Conservation (phyloP, 192 early-diverging fungal species). For the Coemansia sp. region DNA sequence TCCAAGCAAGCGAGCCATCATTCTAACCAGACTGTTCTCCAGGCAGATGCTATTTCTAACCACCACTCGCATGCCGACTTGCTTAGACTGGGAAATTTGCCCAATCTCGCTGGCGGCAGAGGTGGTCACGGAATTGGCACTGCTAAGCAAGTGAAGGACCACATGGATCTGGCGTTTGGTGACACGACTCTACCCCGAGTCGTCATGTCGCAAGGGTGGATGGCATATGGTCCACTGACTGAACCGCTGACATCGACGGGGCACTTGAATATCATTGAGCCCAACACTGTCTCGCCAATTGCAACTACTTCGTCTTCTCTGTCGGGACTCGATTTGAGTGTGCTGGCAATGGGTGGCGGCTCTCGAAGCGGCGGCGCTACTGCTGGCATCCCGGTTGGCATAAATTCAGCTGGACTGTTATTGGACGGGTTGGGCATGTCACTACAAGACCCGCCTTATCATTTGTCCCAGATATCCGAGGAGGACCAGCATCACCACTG, state of each 20-base stretch:
- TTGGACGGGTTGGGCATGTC: slow-evolving; percentile 4
- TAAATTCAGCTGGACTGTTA: neutral
- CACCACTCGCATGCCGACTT: neutral
- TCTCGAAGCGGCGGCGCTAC: slow-evolving; percentile 3
- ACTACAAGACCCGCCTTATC: neutral
- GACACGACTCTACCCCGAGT: slow-evolving; percentile 13
- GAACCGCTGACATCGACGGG: slow-evolving; percentile 20
- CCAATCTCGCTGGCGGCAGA: neutral
- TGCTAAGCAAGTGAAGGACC: neutral
- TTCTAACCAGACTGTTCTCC: neutral
- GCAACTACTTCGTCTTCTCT: slow-evolving; percentile 14
- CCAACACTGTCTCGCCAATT: neutral
- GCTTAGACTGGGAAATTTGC: neutral
- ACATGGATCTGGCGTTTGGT: slow-evolving; percentile 22
- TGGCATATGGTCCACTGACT: slow-evolving; percentile 29
- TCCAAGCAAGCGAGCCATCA: neutral
- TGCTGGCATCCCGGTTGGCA: neutral
- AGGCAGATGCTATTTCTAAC: neutral
- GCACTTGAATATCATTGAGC: neutral
- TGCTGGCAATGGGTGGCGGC: slow-evolving; percentile 6
- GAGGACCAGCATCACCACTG: slow-evolving; percentile 2
- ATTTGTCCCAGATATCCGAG: neutral
- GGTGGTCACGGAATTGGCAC: neutral
- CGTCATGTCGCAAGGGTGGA: slow-evolving; percentile 37
- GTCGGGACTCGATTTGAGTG: slow-evolving; percentile 8